Conservation (phyloP, 2,329 filamentous ascomycete species). For the Taxawa tesnikishii region DNA sequence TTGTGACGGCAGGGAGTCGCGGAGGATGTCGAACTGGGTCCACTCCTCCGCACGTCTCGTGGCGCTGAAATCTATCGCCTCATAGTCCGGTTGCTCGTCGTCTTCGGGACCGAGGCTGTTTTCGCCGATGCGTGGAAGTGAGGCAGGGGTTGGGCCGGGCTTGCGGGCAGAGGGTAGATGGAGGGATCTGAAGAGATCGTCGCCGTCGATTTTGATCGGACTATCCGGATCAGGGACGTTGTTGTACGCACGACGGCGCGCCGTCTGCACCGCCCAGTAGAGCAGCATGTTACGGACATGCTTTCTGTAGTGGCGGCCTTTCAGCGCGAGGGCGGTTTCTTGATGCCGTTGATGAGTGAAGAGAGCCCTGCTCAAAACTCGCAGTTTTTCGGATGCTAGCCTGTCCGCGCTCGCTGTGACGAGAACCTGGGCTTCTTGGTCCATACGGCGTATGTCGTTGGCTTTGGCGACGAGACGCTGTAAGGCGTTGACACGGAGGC, state of each 20-base stretch:
- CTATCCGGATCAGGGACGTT: constrained; percentile 8
- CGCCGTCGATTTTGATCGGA: constrained; percentile 2
- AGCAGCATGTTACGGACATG: constrained; percentile 43
- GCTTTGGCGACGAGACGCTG: constrained; percentile 1
- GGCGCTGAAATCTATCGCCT: constrained; percentile 14
- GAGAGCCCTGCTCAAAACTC: constrained; percentile 44
- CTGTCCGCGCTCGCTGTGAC: constrained; percentile 6
- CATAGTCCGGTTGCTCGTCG: background rate
- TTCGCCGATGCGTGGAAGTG: background rate
- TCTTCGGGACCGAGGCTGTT: constrained; percentile 1
- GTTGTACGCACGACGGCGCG: constrained; percentile 12
- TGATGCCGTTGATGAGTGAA: constrained; percentile 41
- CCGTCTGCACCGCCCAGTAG: constrained; percentile 39
- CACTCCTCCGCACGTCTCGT: constrained; percentile 21
- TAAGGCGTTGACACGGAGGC: constrained; percentile 2
- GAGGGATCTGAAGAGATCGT: constrained; percentile 8
- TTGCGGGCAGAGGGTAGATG: constrained; percentile 5
- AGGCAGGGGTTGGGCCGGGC: constrained; percentile 7
- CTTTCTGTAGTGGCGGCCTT: constrained; percentile 39
- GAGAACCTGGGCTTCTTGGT: constrained; percentile 32
- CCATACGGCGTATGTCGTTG: constrained; percentile 2
- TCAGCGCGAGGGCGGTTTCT: constrained; percentile 41
- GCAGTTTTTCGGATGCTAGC: constrained; percentile 21
- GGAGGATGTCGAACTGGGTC: constrained; percentile 23
- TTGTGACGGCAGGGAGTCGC: constrained; percentile 5